A percentile compares a stretch with the other conserved stretches of the same genome.
phyloP scores from a whole-genome alignment of 2,329 filamentous ascomycete species.

The Penicillium frequentans region DNA sequence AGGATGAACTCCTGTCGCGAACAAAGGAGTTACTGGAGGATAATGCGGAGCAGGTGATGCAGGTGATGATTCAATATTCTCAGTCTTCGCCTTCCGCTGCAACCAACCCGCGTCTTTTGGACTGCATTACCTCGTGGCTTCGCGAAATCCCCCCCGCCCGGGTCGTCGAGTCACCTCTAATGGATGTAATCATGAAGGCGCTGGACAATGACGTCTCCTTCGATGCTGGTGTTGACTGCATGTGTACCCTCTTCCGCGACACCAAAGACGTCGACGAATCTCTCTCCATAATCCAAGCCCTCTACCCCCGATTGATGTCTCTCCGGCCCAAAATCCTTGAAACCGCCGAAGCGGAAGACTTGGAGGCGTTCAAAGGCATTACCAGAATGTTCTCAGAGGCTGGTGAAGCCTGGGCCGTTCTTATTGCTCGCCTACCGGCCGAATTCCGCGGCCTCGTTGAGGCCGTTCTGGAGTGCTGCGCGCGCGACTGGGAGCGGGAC shows the following conservation, averaged over 20 bases:
- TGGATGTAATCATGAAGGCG: conserved; percentile 77
- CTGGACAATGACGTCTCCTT: conserved; percentile 75
- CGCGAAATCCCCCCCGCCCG: conserved; percentile 83
- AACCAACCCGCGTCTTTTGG: conserved; percentile 84
- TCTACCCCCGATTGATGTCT: conserved; percentile 78
- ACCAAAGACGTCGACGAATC: conserved; percentile 93
- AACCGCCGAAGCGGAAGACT: conserved; percentile 76
- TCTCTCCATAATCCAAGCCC: conserved; percentile 72
- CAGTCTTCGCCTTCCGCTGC: conserved; percentile 80
- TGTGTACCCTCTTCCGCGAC: conserved; percentile 88
- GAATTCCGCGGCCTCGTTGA: conserved; percentile 86
- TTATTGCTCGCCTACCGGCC: conserved; percentile 78
- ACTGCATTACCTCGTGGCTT: conserved; percentile 96
- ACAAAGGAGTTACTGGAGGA: conserved; percentile 87
- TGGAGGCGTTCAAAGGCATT: conserved; percentile 80
- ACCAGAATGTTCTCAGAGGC: conserved; percentile 91
- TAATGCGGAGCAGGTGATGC: conserved; percentile 84
- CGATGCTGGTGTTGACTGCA: conserved; percentile 84
- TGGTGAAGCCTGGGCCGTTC: conserved; percentile 89
- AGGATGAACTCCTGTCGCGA: conserved; percentile 87
- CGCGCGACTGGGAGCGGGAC: conserved; percentile 82
- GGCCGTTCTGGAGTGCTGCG: conserved; percentile 85
- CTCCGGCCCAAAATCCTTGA: conserved; percentile 74
- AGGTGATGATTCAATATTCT: conserved; percentile 83
- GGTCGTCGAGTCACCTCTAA: conserved; percentile 80